These are phyloP conservation scores for Marasmius sp. DNA, from an alignment of 1,284 basidiomycete species.

Conservation along the genomic window DNA sequence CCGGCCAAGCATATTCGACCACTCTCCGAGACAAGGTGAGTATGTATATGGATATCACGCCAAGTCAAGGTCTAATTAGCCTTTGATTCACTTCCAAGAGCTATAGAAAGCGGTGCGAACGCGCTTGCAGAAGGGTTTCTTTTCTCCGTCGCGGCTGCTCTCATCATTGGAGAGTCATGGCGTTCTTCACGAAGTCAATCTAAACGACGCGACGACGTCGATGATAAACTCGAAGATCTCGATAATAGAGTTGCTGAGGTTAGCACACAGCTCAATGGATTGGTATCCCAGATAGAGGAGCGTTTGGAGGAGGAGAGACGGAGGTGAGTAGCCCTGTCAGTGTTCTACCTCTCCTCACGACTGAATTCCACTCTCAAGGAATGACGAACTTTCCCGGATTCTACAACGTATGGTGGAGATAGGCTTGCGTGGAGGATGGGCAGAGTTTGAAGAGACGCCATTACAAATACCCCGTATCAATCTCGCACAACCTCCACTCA, in stretches of 20 bases:
- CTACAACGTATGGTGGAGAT: constrained; percentile 73
- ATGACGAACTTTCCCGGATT: constrained; percentile 64
- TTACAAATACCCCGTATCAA: constrained; percentile 2
- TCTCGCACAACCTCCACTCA: neutral
- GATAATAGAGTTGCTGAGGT: constrained; percentile 47
- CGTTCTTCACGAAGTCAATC: constrained; percentile 73
- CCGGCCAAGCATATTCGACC: constrained; percentile 77
- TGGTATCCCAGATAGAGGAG: constrained; percentile 47
- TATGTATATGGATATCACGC: constrained; percentile 18
- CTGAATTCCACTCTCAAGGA: constrained; percentile 34
- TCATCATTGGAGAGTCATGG: constrained; percentile 82
- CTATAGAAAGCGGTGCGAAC: constrained; percentile 88
- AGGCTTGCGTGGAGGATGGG: constrained; percentile 57
- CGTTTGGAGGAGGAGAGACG: constrained; percentile 41
- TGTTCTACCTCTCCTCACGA: neutral
- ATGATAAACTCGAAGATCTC: constrained; percentile 70
- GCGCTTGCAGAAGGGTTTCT: constrained; percentile 86
- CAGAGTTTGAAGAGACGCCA: constrained; percentile 6
- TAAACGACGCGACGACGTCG: constrained; percentile 73
- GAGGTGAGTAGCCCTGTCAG: constrained; percentile 36
- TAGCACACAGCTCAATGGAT: constrained; percentile 40
- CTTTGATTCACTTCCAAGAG: constrained; percentile 44
- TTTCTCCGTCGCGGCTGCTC: constrained; percentile 72
- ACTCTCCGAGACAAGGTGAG: constrained; percentile 77
- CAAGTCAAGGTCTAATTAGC: neutral